A percentile compares a stretch with the other conserved stretches of the same genome.
Evolutionary conservation across 1,284 basidiomycete genomes (phyloP).

Genomic region (Ganoderma sinense): DNA sequence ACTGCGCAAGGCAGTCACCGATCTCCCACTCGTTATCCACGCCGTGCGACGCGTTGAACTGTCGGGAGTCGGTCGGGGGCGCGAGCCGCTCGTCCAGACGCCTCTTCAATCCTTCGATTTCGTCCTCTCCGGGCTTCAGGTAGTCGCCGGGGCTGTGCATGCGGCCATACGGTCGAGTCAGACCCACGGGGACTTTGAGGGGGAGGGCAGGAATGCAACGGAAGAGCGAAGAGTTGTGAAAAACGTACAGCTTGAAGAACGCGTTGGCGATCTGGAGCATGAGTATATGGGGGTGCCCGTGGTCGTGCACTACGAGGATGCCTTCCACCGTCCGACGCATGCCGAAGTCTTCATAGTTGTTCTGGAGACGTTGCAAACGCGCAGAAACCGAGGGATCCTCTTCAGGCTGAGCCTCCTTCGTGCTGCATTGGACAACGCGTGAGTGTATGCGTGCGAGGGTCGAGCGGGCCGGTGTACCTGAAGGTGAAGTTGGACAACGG

Average conservation of each 20-base stretch:
- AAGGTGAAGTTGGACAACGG: conserved; percentile 91
- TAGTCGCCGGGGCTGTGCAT: conserved; percentile 91
- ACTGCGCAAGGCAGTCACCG: conserved; percentile 92
- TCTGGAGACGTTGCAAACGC: conserved; percentile 88
- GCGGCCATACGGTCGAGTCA: background rate
- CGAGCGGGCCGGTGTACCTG: conserved; percentile 53
- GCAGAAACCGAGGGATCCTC: conserved; percentile 95
- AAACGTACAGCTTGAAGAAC: conserved; percentile 95
- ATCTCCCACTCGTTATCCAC: conserved; percentile 94
- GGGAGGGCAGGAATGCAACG: conserved; percentile 4
- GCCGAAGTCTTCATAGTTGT: conserved; percentile 96
- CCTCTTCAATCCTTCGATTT: conserved; percentile 87
- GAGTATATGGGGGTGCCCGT: conserved; percentile 94
- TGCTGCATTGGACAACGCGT: conserved; percentile 53
- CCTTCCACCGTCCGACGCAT: conserved; percentile 96
- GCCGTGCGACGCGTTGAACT: conserved; percentile 76
- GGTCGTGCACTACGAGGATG: conserved; percentile 95
- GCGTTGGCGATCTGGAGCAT: conserved; percentile 99
- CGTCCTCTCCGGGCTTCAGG: conserved; percentile 94
- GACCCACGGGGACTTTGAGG: background rate
- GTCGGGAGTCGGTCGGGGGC: conserved; percentile 68
- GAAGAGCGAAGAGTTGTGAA: conserved; percentile 1
- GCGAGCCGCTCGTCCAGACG: conserved; percentile 91
- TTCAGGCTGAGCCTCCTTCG: conserved; percentile 94
- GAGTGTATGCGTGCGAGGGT: background rate